Conservation (phyloP, 345 rosid species). For the Nasturtium officinale region DNA sequence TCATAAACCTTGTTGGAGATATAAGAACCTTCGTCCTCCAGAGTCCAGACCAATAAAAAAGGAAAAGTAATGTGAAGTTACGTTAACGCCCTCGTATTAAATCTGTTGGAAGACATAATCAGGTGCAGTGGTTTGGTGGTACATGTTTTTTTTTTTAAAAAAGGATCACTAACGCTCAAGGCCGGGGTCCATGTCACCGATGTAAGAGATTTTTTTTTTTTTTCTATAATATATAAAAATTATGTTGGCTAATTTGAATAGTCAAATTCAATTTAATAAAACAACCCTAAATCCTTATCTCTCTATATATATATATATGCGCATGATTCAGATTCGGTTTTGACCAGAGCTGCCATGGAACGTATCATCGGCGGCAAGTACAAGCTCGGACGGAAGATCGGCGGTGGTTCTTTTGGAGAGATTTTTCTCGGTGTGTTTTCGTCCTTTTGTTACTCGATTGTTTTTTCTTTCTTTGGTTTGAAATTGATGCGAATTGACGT, state of each 20-base stretch:
- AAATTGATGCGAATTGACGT: not conserved
- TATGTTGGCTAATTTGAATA: not conserved
- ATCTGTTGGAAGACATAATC: not conserved
- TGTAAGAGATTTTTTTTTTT: not conserved
- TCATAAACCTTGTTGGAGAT: too few species aligned
- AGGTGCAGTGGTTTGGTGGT: constrained; percentile 6
- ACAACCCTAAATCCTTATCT: constrained; percentile 42
- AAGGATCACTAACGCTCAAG: constrained; percentile 3
- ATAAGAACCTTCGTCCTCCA: not conserved
- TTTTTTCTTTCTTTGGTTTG: not conserved
- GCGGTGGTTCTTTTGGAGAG: constrained; percentile 97
- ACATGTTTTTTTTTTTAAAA: not conserved
- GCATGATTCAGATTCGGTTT: constrained; percentile 42
- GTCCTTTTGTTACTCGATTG: too few species aligned
- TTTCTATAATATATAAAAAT: not conserved
- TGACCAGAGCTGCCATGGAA: constrained; percentile 52
- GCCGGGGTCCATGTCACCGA: constrained; percentile 27
- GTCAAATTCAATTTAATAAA: not conserved
- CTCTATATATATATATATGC: not conserved
- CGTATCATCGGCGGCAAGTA: constrained; percentile 85
- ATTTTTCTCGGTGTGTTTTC: constrained; percentile 72
- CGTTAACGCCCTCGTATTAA: not conserved
- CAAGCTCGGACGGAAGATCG: constrained; percentile 92
- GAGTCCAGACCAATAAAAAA: not conserved
- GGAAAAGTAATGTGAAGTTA: not conserved